Evolutionary conservation across 2,329 filamentous ascomycete genomes (phyloP), one percentile per base, ranked within the genome.

Genomic region (Aspergillus quadricinctus): DNA sequence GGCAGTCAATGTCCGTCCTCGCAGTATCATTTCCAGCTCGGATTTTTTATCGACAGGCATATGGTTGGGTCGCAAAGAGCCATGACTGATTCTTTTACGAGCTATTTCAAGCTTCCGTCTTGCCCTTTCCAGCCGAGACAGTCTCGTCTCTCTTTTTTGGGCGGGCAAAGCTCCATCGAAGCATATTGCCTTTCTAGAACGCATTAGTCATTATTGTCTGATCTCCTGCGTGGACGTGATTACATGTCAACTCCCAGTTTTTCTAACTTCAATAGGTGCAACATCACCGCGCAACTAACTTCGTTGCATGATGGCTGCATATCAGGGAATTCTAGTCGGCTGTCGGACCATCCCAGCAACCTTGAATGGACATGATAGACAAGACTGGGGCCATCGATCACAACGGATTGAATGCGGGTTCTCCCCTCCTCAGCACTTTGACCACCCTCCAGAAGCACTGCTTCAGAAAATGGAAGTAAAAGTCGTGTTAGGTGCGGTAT

Each of bases 131-230:
- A 89, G 77, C 35, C 91, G 81, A 9, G 80, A 72, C 51, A 86
- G 74, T 4, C 91, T 83, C 6, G 85, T 83, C 0, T 75, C 69
- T 35, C 81, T 79, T 69, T 96, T 96, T 4, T 78, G 72, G 0
- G 70, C 57, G 0, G 93, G 93, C 1, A 97, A 79, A 55, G 84
- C 87, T 14, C 92, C 92, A 71, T 97, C 93, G 65, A 97, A 97
- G 69, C 88, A 92, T 53, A 97, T 88, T 49, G 81, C 84, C 56
- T 83, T 76, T 62, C 86, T 89, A 62, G 31, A 10, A 51, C 35
- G 46, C 52, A 54, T 59, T 27, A 61, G 50, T 52, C 55, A 31
- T 40, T 45, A 53, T 53, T n/a, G 51, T 31, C 41, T 53, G 48
- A 52, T 8, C 5, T 52, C 27, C n/a, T 35, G 59, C 60, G 50